Evolutionary conservation across 2,329 filamentous ascomycete genomes (phyloP).

Genomic region (Neocatenulostroma microsporum): DNA sequence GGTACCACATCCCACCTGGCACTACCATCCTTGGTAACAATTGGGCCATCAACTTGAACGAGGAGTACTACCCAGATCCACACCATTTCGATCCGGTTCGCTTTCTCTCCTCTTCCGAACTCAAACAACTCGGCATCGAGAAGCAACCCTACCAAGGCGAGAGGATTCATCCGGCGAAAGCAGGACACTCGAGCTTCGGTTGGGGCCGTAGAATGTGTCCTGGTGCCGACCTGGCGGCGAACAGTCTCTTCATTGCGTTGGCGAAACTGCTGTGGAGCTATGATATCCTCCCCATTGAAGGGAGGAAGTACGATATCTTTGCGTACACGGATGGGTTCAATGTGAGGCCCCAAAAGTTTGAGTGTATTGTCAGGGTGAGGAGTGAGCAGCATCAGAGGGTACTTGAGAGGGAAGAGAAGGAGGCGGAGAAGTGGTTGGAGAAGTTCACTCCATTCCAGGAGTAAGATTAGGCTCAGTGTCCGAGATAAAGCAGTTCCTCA

Average conservation of each 20-base stretch:
- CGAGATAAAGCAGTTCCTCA: no score
- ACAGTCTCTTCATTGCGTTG: constrained; percentile 37
- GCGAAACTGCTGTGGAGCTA: constrained; percentile 41
- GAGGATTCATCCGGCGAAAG: constrained; percentile 28
- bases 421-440: constrained; percentile 28
- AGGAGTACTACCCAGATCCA: constrained; percentile 16
- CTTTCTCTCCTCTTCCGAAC: constrained; percentile 31
- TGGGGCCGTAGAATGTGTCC: constrained; percentile 42
- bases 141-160: constrained; percentile 12
- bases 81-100: constrained; percentile 41
- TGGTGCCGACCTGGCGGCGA: constrained; percentile 45
- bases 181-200: constrained; percentile 42
- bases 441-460: constrained; percentile 29
- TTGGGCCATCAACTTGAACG: constrained; percentile 36
- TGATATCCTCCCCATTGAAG: constrained; percentile 27
- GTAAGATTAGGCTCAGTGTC: no score
- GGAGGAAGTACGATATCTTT: constrained; percentile 32
- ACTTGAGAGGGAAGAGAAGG: constrained; percentile 24
- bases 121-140: constrained; percentile 12
- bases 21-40: constrained; percentile 31
- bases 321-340: constrained; percentile 37
- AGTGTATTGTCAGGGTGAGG: constrained; percentile 28
- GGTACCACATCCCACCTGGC: constrained; percentile 36
- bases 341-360: constrained; percentile 31
- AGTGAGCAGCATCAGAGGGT: constrained; percentile 27